phyloP scores from a whole-genome alignment of 2,329 filamentous ascomycete species.

The Pyricularia grisea region DNA sequence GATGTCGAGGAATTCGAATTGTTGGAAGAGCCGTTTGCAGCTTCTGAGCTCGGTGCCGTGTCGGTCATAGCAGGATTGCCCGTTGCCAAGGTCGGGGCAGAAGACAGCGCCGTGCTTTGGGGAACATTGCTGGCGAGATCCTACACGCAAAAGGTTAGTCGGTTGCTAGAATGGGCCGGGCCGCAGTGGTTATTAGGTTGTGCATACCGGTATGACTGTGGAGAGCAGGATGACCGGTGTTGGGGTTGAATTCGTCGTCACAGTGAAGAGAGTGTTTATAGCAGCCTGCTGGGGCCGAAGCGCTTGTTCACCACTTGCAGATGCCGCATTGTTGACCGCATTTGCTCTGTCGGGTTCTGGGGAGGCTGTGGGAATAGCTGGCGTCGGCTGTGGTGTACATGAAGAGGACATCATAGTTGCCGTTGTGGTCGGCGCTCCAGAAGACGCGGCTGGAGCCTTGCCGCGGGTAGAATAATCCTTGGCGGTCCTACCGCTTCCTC shows the following conservation, averaged over 20 bases:
- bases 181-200: neutral
- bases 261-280: neutral
- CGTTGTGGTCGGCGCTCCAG: neutral
- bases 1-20: neutral
- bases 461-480: slow-evolving; percentile 8
- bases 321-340: neutral
- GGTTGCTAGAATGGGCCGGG: no score
- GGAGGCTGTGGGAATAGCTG: neutral
- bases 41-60: neutral
- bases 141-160: neutral
- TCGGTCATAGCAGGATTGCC: neutral
- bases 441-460: neutral
- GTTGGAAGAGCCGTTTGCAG: neutral
- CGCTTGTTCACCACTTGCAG: neutral
- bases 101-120: neutral
- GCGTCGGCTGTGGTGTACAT: neutral
- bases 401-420: neutral
- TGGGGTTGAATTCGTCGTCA: neutral
- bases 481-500: neutral
- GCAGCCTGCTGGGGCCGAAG: neutral
- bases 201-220: neutral
- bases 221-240: neutral
- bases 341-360: neutral
- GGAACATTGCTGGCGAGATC: neutral
- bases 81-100: neutral